Conservation (phyloP, 2,329 filamentous ascomycete species). For the Penicillium sp. region DNA sequence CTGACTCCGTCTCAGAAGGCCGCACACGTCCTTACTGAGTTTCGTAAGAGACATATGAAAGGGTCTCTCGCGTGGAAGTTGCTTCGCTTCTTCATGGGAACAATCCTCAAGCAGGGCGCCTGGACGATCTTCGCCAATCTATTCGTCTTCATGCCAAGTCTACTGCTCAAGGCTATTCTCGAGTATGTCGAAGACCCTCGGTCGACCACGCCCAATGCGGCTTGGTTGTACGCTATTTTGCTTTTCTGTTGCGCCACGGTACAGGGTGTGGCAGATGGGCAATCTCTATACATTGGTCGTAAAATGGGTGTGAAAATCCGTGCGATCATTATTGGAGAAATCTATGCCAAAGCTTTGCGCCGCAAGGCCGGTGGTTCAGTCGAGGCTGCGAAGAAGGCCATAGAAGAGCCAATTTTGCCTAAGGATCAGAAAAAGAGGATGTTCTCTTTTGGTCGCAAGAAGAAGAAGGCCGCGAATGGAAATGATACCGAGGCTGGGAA, state of each 20-base stretch:
- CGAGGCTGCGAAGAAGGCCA: conserved; percentile 69
- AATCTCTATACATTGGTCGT: conserved; percentile 88
- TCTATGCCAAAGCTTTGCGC: conserved; percentile 92
- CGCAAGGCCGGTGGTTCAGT: conserved; percentile 79
- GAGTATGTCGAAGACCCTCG: conserved; percentile 88
- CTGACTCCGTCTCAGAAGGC: conserved; percentile 85
- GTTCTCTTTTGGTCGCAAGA: conserved; percentile 60
- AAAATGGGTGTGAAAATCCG: conserved; percentile 91
- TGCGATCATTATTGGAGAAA: conserved; percentile 94
- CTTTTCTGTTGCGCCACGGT: conserved; percentile 80
- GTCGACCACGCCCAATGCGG: conserved; percentile 74
- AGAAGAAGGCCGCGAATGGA: conserved; percentile 45
- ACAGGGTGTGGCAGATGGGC: conserved; percentile 78
- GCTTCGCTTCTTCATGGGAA: conserved; percentile 76
- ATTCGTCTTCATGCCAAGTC: conserved; percentile 86
- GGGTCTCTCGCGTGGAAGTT: conserved; percentile 76
- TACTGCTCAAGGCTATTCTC: conserved; percentile 86
- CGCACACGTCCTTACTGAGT: conserved; percentile 72
- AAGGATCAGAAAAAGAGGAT: conserved; percentile 45
- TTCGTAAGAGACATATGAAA: conserved; percentile 81
- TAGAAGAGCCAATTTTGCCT: conserved; percentile 43
- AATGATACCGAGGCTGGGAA: conserved; percentile 26
- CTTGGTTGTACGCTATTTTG: conserved; percentile 93
- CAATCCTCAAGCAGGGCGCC: conserved; percentile 71
- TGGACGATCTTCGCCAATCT: conserved; percentile 79